Evolutionary conservation across 177 flowering plant species (phyloP).

Genomic region (Viscum album): DNA sequence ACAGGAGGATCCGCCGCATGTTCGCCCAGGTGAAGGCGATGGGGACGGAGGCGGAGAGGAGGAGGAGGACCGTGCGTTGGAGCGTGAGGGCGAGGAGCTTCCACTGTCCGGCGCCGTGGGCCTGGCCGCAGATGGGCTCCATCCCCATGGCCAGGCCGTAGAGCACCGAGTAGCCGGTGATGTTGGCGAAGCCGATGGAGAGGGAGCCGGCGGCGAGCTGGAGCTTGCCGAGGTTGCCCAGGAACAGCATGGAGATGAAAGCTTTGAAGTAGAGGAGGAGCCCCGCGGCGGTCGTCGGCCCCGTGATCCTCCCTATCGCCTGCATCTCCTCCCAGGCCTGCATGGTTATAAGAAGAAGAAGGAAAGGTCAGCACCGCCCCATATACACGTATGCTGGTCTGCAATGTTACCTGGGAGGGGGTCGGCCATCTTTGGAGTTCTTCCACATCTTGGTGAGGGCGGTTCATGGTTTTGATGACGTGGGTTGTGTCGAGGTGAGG

Average conservation of each 20-base stretch:
- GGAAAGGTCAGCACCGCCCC: too few species aligned
- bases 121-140: conserved; percentile 8
- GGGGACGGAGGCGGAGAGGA: conserved; percentile 1
- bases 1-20: conserved; percentile 60
- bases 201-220: conserved; percentile 5
- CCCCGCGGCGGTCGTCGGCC: not conserved
- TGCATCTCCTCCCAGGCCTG: not conserved
- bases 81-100: conserved; percentile 2
- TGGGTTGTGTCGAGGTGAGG: not conserved
- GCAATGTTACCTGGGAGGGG: not conserved
- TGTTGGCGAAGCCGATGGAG: conserved; percentile 6
- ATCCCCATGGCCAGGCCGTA: conserved; percentile 7
- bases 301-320: not conserved
- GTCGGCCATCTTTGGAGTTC: not conserved
- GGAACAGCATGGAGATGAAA: conserved; percentile 6
- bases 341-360: not conserved
- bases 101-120: not conserved
- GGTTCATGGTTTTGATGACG: not conserved
- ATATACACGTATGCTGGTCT: too few species aligned
- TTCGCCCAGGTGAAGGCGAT: conserved; percentile 51
- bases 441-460: not conserved
- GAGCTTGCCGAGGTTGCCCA: conserved; percentile 3
- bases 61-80: not conserved
- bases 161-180: conserved; percentile 6
- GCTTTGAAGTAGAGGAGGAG: not conserved